A percentile compares a stretch with the other conserved stretches of the same genome.
phyloP scores from a whole-genome alignment of 2,329 filamentous ascomycete genomes.

The Hirsutella minnesotensis region DNA sequence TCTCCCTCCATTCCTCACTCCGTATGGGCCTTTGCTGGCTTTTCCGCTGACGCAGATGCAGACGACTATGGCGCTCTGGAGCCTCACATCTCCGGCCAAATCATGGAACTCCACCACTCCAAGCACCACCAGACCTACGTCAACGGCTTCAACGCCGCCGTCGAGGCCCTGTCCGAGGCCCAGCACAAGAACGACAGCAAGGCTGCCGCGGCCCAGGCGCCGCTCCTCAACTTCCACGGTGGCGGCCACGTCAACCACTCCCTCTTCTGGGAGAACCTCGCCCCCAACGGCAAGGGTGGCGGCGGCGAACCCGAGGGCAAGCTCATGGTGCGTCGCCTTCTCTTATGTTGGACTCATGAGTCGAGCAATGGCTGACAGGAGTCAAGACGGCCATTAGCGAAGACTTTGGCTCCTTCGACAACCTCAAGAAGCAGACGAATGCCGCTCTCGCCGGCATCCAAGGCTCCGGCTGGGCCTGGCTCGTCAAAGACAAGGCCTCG shows the following conservation, averaged over 20 bases:
- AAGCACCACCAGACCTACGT: slow-evolving; percentile 95
- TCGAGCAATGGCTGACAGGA: background rate
- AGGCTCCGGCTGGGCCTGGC: slow-evolving; percentile 85
- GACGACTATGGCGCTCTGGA: slow-evolving; percentile 97
- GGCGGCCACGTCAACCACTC: slow-evolving; percentile 81
- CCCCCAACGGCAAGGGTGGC: slow-evolving; percentile 49
- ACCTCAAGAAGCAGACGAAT: slow-evolving; percentile 56
- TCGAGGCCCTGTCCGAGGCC: slow-evolving; percentile 57
- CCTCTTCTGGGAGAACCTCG: slow-evolving; percentile 76
- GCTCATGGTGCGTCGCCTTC: slow-evolving; percentile 36
- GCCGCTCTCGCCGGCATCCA: slow-evolving; percentile 62
- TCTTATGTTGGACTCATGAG: background rate
- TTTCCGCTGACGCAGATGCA: slow-evolving; percentile 20
- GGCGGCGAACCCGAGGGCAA: slow-evolving; percentile 50
- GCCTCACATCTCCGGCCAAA: slow-evolving; percentile 69
- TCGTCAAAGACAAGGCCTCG: slow-evolving; percentile 58
- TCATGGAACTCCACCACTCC: slow-evolving; percentile 93
- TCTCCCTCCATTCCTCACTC: background rate
- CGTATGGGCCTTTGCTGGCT: background rate
- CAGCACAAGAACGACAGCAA: slow-evolving; percentile 48
- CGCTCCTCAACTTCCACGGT: slow-evolving; percentile 64
- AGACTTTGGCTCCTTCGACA: slow-evolving; percentile 55
- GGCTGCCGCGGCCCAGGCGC: slow-evolving; percentile 37
- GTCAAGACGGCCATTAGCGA: slow-evolving; percentile 44
- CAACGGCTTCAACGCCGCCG: slow-evolving; percentile 72